Conservation (phyloP, 805 yeast genomes). For the Debaryomyces hansenii region DNA sequence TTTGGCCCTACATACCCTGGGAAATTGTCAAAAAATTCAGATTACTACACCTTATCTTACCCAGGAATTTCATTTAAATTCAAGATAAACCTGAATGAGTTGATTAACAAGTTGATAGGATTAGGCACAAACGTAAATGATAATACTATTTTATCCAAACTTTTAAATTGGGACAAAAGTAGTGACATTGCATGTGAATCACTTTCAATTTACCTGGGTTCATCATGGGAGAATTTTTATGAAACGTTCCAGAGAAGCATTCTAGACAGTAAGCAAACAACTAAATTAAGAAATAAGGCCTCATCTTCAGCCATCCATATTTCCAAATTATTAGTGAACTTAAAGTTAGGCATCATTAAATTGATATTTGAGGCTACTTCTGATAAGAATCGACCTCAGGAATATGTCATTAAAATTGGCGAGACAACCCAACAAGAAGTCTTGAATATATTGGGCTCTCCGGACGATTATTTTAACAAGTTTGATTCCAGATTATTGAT, state of each 20-base stretch:
- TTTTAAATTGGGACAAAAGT: constrained; percentile 32
- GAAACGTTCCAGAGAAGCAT: background rate
- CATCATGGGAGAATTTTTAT: constrained; percentile 30
- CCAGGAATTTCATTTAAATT: constrained; percentile 59
- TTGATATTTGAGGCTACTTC: constrained; percentile 14
- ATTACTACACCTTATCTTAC: constrained; percentile 48
- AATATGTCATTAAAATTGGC: constrained; percentile 32
- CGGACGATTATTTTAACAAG: constrained; percentile 51
- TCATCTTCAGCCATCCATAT: constrained; percentile 1
- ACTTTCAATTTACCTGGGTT: constrained; percentile 41
- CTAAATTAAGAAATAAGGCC: background rate
- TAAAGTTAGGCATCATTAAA: constrained; percentile 19
- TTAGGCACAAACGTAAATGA: constrained; percentile 12
- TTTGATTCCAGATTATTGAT: constrained; percentile 44
- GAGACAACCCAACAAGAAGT: constrained; percentile 50
- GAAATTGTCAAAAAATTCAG: constrained; percentile 18
- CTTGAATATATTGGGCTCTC: constrained; percentile 51
- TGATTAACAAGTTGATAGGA: constrained; percentile 12
- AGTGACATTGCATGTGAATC: constrained; percentile 37
- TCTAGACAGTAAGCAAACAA: background rate
- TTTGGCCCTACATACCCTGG: constrained; percentile 70
- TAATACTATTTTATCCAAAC: constrained; percentile 23
- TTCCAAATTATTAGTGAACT: constrained; percentile 15
- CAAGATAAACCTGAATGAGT: constrained; percentile 20
- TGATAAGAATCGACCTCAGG: background rate